A percentile compares a stretch with the other conserved stretches of the same genome.
These are phyloP conservation scores for Melocanna baccifera DNA, from an alignment of 176 grass and related monocot genomes.

Conservation along the genomic window DNA sequence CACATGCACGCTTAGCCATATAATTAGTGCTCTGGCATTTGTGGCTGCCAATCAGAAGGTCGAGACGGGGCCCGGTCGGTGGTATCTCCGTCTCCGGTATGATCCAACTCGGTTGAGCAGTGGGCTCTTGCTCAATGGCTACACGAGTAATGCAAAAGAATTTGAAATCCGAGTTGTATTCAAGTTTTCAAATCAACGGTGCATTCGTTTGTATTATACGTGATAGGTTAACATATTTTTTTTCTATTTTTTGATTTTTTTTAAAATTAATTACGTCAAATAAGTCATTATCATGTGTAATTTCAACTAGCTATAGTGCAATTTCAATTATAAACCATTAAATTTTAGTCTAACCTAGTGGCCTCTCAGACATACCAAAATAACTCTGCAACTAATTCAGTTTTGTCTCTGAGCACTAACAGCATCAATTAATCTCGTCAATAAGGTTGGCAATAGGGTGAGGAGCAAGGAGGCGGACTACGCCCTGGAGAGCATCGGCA, in stretches of 20 bases:
- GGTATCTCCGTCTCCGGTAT: neutral
- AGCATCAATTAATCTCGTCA: neutral
- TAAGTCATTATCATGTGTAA: too few relatives aligned
- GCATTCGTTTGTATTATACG: too few relatives aligned
- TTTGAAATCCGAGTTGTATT: too few relatives aligned
- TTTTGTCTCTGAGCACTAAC: neutral
- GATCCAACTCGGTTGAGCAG: neutral
- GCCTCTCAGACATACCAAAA: neutral
- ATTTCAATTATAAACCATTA: too few relatives aligned
- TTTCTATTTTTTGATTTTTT: too few relatives aligned
- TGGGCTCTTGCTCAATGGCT: neutral
- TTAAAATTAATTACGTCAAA: too few relatives aligned
- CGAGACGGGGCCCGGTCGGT: neutral
- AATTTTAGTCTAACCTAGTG: too few relatives aligned
- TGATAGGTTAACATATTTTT: too few relatives aligned
- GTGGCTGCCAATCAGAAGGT: neutral
- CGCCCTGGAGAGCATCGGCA: conserved; percentile 56
- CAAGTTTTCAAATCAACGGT: neutral
- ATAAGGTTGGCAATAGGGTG: conserved; percentile 73
- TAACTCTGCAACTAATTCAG: neutral
- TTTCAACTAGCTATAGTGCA: too few relatives aligned
- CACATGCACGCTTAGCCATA: neutral
- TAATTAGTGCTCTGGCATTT: neutral
- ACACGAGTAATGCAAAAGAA: neutral
- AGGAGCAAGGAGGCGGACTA: conserved; percentile 78